These are phyloP conservation scores for Vitis amurensis DNA, from an alignment of 164 flowering plant genomes.

Conservation along the genomic window DNA sequence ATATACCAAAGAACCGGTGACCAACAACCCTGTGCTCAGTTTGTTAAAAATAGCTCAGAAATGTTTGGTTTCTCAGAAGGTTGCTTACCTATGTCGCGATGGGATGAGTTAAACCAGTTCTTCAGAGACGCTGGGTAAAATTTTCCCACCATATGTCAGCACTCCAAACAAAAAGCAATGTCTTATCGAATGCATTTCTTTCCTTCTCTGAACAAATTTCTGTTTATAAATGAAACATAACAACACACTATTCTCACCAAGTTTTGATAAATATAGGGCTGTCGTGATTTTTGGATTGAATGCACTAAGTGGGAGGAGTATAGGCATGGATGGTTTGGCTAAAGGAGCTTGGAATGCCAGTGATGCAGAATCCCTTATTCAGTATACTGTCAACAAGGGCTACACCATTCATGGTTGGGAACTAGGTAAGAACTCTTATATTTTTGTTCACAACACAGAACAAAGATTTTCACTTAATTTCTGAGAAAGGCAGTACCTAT, in stretches of 20 bases:
- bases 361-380: constrained; percentile 43
- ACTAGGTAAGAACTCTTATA: constrained; percentile 31
- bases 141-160: not conserved
- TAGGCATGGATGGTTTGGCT: constrained; percentile 22
- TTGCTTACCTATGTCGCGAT: constrained; percentile 26
- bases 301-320: constrained; percentile 39
- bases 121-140: constrained; percentile 29
- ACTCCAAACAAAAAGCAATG: not conserved
- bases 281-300: constrained; percentile 43
- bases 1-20: constrained; percentile 14
- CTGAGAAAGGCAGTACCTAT: no score
- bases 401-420: constrained; percentile 50
- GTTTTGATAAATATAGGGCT: constrained; percentile 26
- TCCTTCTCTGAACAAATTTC: not conserved
- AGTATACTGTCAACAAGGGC: constrained; percentile 37
- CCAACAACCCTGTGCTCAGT: constrained; percentile 12
- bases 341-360: constrained; percentile 42
- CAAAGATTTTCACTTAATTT: no score
- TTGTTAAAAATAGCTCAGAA: constrained; percentile 17
- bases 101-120: constrained; percentile 37
- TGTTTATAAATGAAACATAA: not conserved
- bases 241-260: not conserved
- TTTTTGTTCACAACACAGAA: not conserved
- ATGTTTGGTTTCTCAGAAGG: constrained; percentile 34
- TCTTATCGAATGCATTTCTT: not conserved